Base-by-base conservation (phyloP, 257 asterid genomes). In the Plectranthus barbatus region DNA sequence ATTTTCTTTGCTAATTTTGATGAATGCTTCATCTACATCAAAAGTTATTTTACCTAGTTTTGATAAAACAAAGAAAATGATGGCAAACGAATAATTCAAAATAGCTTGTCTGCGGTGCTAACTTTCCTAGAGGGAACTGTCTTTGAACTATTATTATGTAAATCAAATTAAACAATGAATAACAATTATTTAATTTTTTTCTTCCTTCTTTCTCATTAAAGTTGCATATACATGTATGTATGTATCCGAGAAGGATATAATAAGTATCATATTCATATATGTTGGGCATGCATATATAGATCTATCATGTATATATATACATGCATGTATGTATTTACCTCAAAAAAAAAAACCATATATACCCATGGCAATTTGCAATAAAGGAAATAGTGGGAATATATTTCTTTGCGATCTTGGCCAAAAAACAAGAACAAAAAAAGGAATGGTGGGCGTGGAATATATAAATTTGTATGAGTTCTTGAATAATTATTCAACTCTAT, bases 41-140 rank as follows among this genome's bases (percentile, higher is more conserved):
- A 68, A 74, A 56, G 69, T 53, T 37, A 50, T 61, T 71, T 71
- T 56, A 60, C 78, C 21, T 41, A 15, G 72, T 68, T 76, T 60
- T 41, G 14, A 72, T 69, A 70, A 56, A 41, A 60, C 56, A 64
- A 39, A 67, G 74, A 68, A 71, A 74, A 59, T 60, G 80, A 60
- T 74, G 72, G 72, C 65, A 67, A 71, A 49, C 61, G 45, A 70
- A 62, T 74, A 62, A 37, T 62, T 48, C 56, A 31, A 56, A 60
- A 41, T 66, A 48, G 68, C 67, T 65, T 42, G 14, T 44, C 62
- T 40, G 17, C 40, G 40, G 2, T 64, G 70, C 49, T 64, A 45
- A 66, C 78, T 77, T 77, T 77, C 62, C 29, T 29, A 41, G 59
- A 62, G 20, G 17, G 36, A 57, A 39, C 2, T 57, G 67, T 46